Conservation (phyloP, 352 stramenopile genomes). For the Phytophthora pisi region DNA sequence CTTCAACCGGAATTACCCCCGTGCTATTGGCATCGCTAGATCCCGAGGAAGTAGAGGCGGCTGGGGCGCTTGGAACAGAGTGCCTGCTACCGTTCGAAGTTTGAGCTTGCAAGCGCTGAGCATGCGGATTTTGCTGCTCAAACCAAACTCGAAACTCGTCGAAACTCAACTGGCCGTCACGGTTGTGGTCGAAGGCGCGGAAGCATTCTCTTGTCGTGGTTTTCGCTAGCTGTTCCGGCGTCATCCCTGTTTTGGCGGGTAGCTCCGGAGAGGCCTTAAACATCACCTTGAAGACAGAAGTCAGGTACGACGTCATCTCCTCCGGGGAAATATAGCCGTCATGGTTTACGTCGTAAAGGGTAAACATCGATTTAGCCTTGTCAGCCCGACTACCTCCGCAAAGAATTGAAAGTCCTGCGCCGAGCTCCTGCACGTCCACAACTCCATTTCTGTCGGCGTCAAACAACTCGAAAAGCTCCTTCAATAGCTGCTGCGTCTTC, state of each 20-base stretch:
- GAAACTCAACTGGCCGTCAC: constrained; percentile 77
- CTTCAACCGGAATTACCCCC: constrained; percentile 60
- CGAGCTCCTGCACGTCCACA: constrained; percentile 88
- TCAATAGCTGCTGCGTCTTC: constrained; percentile 57
- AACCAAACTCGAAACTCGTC: constrained; percentile 85
- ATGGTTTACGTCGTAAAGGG: constrained; percentile 83
- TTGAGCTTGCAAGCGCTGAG: constrained; percentile 11
- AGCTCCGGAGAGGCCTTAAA: constrained; percentile 83
- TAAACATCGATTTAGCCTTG: constrained; percentile 82
- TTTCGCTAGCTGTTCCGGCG: constrained; percentile 65
- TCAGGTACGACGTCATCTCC: constrained; percentile 87
- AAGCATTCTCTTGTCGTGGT: constrained; percentile 85
- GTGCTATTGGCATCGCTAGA: constrained; percentile 22
- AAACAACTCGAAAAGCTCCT: constrained; percentile 85
- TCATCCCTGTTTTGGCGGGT: constrained; percentile 55
- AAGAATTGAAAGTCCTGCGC: constrained; percentile 86
- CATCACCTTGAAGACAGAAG: constrained; percentile 86
- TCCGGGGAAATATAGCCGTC: constrained; percentile 81
- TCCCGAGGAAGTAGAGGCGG: constrained; percentile 22
- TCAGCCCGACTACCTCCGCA: constrained; percentile 78
- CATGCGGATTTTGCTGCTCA: constrained; percentile 54
- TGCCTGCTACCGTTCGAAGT: constrained; percentile 22
- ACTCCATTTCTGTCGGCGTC: constrained; percentile 78
- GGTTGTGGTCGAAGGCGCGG: constrained; percentile 71
- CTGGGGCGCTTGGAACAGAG: constrained; percentile 6